Evolutionary conservation across 2,329 filamentous ascomycete genomes (phyloP), one percentile per base, ranked within the genome.

Genomic region (Pezicula carpinea): DNA sequence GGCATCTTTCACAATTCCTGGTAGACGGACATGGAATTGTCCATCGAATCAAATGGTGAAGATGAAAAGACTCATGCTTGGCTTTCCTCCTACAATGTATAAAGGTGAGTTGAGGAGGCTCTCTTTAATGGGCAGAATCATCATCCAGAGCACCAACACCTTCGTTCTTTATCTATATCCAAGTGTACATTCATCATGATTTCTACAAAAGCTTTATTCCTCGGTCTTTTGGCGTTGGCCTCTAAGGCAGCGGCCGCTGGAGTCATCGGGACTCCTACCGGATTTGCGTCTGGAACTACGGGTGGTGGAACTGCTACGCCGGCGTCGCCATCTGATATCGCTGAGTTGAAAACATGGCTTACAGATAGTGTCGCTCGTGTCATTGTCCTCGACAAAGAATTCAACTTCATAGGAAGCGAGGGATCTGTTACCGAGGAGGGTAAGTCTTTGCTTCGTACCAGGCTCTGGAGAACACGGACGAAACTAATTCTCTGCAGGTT

Each of bases 281-380:
- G 44, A 18, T 46, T 46, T 34, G 55, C 36, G 6, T 19, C 36
- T 22, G 76, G 77, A 40, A 75, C 79, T 18, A 83, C 80, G 13
- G 80, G 80, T 22, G 80, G 80, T 56, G 79, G 78, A 46, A 69
- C 55, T 50, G 78, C 75, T 22, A 65, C 69, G 5, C 63, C 75
- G 21, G 76, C 76, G 14, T 76, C 77, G 53, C 79, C 79, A 6
- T 67, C 63, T 19, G 74, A 69, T 40, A 79, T 64, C 33, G 69
- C 66, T 21, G 70, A 85, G 71, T 74, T 83, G 42, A 73, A 76
- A 60, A 71, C 67, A 32, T 83, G 81, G 65, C 73, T 84, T 5
- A 67, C 69, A 10, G 77, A 82, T 61, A 65, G 63, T 46, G 60
- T 68, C 11, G 57, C 80, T 10, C 75, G 78, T n/a, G 73, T 76